Percentiles rank a stretch among this genome's conserved stretches.
phyloP scores from a whole-genome alignment of 331 rosid species.

The Malus hybrid region DNA sequence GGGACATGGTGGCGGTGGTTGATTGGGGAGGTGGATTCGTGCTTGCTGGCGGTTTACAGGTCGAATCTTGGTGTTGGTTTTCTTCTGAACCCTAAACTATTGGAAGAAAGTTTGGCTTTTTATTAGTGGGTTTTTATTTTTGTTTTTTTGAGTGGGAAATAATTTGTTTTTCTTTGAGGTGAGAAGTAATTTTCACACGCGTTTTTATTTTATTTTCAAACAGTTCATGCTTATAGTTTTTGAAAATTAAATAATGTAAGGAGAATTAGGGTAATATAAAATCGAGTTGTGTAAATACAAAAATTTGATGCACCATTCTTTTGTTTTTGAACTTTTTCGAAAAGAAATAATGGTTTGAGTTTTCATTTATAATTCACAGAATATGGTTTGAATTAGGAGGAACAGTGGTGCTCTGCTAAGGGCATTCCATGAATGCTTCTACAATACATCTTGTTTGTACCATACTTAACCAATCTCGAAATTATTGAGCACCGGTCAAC shows the following conservation, averaged over 20 bases:
- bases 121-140: no score
- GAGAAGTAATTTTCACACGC: not conserved
- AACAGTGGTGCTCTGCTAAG: not conserved
- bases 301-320: not conserved
- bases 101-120: not conserved
- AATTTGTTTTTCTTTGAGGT: no score
- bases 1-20: slow-evolving; percentile 3
- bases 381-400: not conserved
- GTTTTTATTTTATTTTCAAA: no score
- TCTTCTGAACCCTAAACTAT: not conserved
- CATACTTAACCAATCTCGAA: no score
- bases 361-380: no score
- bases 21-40: not conserved
- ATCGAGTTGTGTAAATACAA: not conserved
- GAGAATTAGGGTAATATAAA: not conserved
- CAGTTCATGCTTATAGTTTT: not conserved
- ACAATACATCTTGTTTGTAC: no score
- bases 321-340: no score
- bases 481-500: no score
- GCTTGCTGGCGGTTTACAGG: not conserved
- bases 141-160: not conserved
- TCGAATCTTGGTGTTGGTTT: not conserved
- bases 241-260: not conserved
- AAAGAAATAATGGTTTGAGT: not conserved
- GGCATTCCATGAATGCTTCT: not conserved